These are phyloP conservation scores for Podaxis carcinomalis DNA, from an alignment of 768 basidiomycete species.

Conservation along the genomic window DNA sequence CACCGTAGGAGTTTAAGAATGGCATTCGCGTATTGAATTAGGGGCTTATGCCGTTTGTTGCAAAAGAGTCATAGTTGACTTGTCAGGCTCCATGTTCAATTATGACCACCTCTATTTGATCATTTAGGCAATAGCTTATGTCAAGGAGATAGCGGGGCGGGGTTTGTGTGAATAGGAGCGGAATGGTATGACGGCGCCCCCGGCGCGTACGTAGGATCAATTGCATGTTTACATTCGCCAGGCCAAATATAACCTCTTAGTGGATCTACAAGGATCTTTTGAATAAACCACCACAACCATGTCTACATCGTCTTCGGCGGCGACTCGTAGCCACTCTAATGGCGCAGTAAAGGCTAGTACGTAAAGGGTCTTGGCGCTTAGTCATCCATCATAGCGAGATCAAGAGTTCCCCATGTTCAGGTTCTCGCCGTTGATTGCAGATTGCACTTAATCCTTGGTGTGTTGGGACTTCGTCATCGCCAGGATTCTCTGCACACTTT, in stretches of 20 bases:
- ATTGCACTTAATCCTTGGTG: slow-evolving; percentile 3
- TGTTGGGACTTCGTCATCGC: neutral
- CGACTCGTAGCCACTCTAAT: no score
- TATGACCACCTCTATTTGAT: no score
- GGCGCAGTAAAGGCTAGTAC: neutral
- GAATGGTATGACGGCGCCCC: neutral
- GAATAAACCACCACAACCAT: neutral
- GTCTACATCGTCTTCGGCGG: neutral
- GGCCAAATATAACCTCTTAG: neutral
- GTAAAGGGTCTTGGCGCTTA: neutral
- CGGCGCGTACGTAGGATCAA: neutral
- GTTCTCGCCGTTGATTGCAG: neutral
- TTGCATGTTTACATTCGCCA: neutral
- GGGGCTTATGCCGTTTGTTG: neutral
- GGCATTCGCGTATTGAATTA: neutral
- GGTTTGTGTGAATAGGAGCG: no score
- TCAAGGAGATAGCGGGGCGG: no score
- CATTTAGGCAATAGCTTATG: no score
- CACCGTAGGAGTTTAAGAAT: neutral
- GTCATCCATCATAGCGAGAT: slow-evolving; percentile 1
- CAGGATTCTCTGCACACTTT: neutral
- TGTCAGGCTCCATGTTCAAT: no score
- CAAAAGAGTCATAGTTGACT: no score
- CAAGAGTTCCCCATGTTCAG: slow-evolving; percentile 11
- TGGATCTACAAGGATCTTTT: neutral